Evolutionary conservation across 202 grass and related monocot genomes (phyloP).

Genomic region (Brachypodium distachyon): DNA sequence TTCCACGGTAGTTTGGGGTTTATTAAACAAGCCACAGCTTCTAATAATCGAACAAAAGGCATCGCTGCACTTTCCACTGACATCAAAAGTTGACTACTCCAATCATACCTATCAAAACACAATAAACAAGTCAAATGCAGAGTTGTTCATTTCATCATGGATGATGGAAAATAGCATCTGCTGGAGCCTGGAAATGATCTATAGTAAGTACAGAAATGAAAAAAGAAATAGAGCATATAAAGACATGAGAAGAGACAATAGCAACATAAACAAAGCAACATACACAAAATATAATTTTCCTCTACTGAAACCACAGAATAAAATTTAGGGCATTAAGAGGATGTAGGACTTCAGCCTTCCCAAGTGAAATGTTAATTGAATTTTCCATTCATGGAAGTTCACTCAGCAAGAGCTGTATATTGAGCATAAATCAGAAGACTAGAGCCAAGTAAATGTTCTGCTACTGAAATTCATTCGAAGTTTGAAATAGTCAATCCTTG

Average conservation of each 20-base stretch:
- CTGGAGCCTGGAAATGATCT: neutral
- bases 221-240: neutral
- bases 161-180: neutral
- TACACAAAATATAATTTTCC: neutral
- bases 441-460: neutral
- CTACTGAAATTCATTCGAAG: neutral
- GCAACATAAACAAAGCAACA: neutral
- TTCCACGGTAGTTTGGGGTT: slow-evolving; percentile 73
- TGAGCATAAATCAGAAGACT: neutral
- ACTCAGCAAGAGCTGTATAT: neutral
- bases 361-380: neutral
- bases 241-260: neutral
- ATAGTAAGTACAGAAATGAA: neutral
- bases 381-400: neutral
- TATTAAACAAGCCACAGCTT: slow-evolving; percentile 76
- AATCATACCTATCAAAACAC: slow-evolving; percentile 49
- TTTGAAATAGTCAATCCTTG: neutral
- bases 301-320: neutral
- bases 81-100: slow-evolving; percentile 59
- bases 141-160: neutral
- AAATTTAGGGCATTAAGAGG: neutral
- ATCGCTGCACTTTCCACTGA: slow-evolving; percentile 33
- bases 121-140: slow-evolving; percentile 7
- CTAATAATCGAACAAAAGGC: slow-evolving; percentile 52
- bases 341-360: neutral